A percentile compares a stretch with the other conserved stretches of the same genome.
Evolutionary conservation across 2,329 filamentous ascomycete genomes (phyloP).

Genomic region (Trichoderma gracile): DNA sequence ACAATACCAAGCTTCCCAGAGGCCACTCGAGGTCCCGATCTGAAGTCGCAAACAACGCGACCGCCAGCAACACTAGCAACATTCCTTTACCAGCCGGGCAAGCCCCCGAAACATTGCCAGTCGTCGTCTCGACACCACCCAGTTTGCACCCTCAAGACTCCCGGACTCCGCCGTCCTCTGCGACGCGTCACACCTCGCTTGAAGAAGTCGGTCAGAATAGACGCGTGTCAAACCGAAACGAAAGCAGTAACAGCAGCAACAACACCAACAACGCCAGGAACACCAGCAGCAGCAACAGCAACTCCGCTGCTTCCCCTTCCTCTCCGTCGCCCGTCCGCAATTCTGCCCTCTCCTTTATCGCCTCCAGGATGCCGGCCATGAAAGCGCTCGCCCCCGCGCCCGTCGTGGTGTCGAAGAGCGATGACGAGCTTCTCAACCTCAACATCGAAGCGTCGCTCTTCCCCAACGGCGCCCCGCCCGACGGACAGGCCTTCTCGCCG

Average conservation of each 20-base stretch:
- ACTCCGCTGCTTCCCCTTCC: slow-evolving; percentile 24
- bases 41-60: not conserved
- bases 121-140: not conserved
- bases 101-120: not conserved
- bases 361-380: slow-evolving; percentile 49
- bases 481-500: slow-evolving; percentile 57
- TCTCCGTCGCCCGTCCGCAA: slow-evolving; percentile 5
- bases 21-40: slow-evolving; percentile 24
- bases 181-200: slow-evolving; percentile 17
- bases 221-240: slow-evolving; percentile 6
- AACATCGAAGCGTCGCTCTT: slow-evolving; percentile 58
- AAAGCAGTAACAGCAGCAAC: slow-evolving; percentile 16
- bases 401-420: slow-evolving; percentile 41
- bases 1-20: slow-evolving; percentile 15
- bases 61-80: not conserved
- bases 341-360: slow-evolving; percentile 46
- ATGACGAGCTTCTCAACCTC: slow-evolving; percentile 58
- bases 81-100: slow-evolving; percentile 11
- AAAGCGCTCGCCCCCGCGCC: slow-evolving; percentile 34
- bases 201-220: slow-evolving; percentile 14
- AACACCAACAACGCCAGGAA: not conserved
- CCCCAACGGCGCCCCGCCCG: slow-evolving; percentile 45
- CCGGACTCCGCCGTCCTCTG: not conserved
- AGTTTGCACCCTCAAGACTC: not conserved
- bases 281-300: slow-evolving; percentile 16